A percentile compares a stretch with the other conserved stretches of the same genome.
These are phyloP conservation scores for Pulveroboletus frians DNA, from an alignment of 768 basidiomycete genomes.

Conservation along the genomic window DNA sequence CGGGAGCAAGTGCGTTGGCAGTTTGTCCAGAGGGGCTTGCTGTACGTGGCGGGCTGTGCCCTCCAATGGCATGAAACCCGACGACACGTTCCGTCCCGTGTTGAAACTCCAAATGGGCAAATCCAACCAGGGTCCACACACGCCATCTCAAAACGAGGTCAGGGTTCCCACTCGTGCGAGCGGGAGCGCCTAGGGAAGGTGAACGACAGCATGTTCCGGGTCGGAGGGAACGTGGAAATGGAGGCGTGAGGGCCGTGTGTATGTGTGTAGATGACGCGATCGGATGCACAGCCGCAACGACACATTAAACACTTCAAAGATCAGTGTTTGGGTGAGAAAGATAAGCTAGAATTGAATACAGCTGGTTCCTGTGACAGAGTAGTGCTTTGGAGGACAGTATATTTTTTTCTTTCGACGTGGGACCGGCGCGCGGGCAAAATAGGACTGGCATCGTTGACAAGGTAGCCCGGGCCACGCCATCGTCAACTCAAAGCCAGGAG, in stretches of 20 bases:
- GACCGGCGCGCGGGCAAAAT: background rate
- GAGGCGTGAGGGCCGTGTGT: background rate
- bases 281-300: constrained; percentile 2
- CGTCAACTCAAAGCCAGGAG: background rate
- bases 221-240: background rate
- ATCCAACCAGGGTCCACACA: constrained; percentile 3
- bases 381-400: background rate
- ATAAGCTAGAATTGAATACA: background rate
- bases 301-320: background rate
- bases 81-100: background rate
- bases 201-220: constrained; percentile 8
- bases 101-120: background rate
- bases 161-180: constrained; percentile 16
- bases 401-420: background rate
- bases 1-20: background rate
- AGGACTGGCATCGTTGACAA: background rate
- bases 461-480: background rate
- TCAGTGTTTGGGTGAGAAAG: constrained; percentile 10
- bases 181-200: background rate
- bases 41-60: background rate
- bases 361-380: background rate
- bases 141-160: constrained; percentile 8
- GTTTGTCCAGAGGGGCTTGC: constrained; percentile 1
- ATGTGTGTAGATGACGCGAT: constrained; percentile 2
- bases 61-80: background rate